phyloP scores from a whole-genome alignment of 2,329 filamentous ascomycete species.

The Ophiostoma piceae region DNA sequence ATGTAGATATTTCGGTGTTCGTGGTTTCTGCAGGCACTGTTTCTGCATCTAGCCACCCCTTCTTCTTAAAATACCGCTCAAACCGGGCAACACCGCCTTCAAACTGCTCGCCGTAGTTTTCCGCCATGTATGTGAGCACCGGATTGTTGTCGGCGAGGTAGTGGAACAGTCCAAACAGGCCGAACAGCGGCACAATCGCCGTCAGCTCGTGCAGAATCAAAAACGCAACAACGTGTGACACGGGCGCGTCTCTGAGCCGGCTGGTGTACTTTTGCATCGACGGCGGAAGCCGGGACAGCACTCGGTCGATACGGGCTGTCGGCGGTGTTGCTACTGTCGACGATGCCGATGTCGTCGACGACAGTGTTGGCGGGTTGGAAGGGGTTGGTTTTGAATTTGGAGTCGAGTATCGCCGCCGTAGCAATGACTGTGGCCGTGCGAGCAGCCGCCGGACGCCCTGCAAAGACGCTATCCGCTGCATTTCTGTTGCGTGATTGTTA shows the following conservation, averaged over 20 bases:
- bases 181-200: constrained; percentile 72
- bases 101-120: constrained; percentile 47
- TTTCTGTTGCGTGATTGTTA: background rate
- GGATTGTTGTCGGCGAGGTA: constrained; percentile 54
- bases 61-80: constrained; percentile 68
- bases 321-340: background rate
- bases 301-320: constrained; percentile 35
- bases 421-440: background rate
- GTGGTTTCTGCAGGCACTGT: constrained; percentile 31
- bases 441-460: background rate
- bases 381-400: background rate
- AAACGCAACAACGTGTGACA: constrained; percentile 80
- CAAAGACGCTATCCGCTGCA: background rate
- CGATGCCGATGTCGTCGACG: background rate
- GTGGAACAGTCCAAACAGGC: constrained; percentile 72
- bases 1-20: constrained; percentile 32
- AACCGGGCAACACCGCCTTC: constrained; percentile 66
- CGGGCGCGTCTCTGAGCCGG: constrained; percentile 67
- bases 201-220: constrained; percentile 88
- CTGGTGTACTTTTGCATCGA: constrained; percentile 65
- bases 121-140: constrained; percentile 51
- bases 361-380: background rate
- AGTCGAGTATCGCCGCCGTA: background rate
- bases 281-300: constrained; percentile 54
- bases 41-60: constrained; percentile 67